Evolutionary conservation across 768 basidiomycete genomes (phyloP).

Genomic region (Arthromyces matolae): DNA sequence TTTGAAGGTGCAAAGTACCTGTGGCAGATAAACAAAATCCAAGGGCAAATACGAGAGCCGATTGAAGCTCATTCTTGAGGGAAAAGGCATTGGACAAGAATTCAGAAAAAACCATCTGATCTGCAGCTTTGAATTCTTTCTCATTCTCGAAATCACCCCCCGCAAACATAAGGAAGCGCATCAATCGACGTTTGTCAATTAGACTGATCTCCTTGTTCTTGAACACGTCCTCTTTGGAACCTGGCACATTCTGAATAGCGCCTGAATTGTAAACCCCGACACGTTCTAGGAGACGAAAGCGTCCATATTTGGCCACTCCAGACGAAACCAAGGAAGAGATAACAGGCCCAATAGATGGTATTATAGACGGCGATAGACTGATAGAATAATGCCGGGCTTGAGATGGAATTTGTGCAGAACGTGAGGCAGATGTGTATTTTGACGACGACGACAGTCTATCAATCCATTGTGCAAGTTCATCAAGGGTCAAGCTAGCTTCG

Average conservation of each 20-base stretch:
- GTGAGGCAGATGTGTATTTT: slow-evolving; percentile 41
- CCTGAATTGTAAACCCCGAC: slow-evolving; percentile 56
- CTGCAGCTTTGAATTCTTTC: slow-evolving; percentile 53
- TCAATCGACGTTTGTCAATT: slow-evolving; percentile 83
- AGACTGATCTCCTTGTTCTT: slow-evolving; percentile 73
- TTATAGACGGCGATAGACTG: slow-evolving; percentile 78
- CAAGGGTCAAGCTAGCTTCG: slow-evolving; percentile 76
- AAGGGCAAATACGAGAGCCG: slow-evolving; percentile 72
- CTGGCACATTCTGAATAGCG: slow-evolving; percentile 65
- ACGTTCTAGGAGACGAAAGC: slow-evolving; percentile 77
- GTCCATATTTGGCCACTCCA: slow-evolving; percentile 88
- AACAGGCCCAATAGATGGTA: slow-evolving; percentile 74
- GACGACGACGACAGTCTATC: slow-evolving; percentile 30
- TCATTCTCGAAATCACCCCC: slow-evolving; percentile 68
- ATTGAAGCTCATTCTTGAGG: slow-evolving; percentile 52
- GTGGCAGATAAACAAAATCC: slow-evolving; percentile 59
- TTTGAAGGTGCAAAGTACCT: slow-evolving; percentile 41
- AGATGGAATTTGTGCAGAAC: slow-evolving; percentile 39
- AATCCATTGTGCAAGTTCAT: slow-evolving; percentile 76
- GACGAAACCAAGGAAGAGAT: slow-evolving; percentile 78
- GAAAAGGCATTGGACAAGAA: slow-evolving; percentile 67
- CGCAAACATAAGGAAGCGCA: slow-evolving; percentile 88
- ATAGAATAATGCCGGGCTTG: slow-evolving; percentile 78
- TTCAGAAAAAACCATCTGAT: slow-evolving; percentile 51
- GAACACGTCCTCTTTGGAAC: slow-evolving; percentile 91